A percentile compares a stretch with the other conserved stretches of the same genome.
phyloP scores from a whole-genome alignment of 78 protist species.

The Dictyostelium capitatum region DNA sequence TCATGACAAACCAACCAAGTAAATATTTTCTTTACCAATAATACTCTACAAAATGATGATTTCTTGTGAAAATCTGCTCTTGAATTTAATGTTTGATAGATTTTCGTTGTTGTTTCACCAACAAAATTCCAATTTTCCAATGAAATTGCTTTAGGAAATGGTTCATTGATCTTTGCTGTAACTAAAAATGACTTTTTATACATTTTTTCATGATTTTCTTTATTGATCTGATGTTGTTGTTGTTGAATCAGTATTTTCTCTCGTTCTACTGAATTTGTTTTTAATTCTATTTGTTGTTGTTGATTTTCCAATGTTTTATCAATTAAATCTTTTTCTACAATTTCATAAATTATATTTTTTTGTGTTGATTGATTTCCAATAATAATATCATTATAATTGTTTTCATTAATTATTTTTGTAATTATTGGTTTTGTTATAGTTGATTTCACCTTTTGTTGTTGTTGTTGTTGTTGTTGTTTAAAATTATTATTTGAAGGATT shows the following conservation, averaged over 20 bases:
- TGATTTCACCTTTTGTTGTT: neutral
- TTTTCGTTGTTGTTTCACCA: slow-evolving; percentile 55
- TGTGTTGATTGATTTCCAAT: neutral
- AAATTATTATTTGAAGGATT: neutral
- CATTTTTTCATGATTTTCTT: neutral
- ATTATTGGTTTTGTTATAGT: neutral
- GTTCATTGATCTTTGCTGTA: neutral
- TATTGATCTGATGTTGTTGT: slow-evolving; percentile 2
- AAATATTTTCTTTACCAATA: slow-evolving; percentile 61
- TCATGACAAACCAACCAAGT: slow-evolving; percentile 65
- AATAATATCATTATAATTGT: too few species aligned
- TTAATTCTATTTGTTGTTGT: neutral
- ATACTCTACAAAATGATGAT: slow-evolving; percentile 20
- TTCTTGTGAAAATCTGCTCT: slow-evolving; percentile 63
- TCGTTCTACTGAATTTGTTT: neutral
- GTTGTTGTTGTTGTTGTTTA: slow-evolving; percentile 12
- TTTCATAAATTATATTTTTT: neutral
- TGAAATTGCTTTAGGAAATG: slow-evolving; percentile 32
- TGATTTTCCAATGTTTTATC: slow-evolving; percentile 17
- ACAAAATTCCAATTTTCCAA: slow-evolving; percentile 66
- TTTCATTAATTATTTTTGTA: neutral
- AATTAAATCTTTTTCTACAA: slow-evolving; percentile 1
- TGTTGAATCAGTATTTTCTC: neutral
- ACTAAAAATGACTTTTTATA: neutral
- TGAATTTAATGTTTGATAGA: slow-evolving; percentile 52